phyloP scores from a whole-genome alignment of 2,329 filamentous ascomycete genomes.

The Emmonsiellopsis sp. region DNA sequence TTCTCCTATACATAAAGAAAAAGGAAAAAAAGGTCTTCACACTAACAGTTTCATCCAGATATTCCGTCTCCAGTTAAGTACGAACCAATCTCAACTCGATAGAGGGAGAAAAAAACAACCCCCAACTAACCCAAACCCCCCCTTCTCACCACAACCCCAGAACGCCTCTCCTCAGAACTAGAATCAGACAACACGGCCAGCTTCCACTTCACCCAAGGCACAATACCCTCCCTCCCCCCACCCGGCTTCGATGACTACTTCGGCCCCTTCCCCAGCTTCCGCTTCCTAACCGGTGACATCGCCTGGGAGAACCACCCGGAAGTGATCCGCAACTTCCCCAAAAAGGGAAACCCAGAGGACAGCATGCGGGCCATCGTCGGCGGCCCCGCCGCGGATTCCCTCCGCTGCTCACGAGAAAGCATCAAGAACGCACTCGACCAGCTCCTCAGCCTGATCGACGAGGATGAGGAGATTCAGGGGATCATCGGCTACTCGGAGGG shows the following conservation, averaged over 20 bases:
- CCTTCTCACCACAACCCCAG: no score
- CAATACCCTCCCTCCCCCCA: background rate
- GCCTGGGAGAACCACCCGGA: background rate
- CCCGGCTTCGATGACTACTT: conserved; percentile 3
- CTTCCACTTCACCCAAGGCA: background rate
- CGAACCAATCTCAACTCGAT: background rate
- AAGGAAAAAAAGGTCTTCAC: background rate
- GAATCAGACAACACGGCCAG: background rate
- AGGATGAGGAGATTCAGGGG: conserved; percentile 3
- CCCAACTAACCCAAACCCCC: background rate
- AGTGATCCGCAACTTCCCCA: background rate
- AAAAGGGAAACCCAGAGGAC: background rate
- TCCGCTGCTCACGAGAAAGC: background rate
- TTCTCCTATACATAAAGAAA: background rate
- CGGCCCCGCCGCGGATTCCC: background rate
- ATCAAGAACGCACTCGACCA: background rate
- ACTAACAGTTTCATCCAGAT: background rate
- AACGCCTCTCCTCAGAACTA: background rate
- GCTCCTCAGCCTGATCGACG: background rate
- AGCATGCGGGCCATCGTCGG: background rate
- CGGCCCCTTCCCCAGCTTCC: conserved; percentile 1
- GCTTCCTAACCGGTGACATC: background rate
- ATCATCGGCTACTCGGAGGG: conserved; percentile 4
- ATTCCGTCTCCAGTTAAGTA: background rate
- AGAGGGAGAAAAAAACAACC: no score